Evolutionary conservation across 192 early-diverging fungal species (phyloP).

Genomic region (Thamnidium elegans): DNA sequence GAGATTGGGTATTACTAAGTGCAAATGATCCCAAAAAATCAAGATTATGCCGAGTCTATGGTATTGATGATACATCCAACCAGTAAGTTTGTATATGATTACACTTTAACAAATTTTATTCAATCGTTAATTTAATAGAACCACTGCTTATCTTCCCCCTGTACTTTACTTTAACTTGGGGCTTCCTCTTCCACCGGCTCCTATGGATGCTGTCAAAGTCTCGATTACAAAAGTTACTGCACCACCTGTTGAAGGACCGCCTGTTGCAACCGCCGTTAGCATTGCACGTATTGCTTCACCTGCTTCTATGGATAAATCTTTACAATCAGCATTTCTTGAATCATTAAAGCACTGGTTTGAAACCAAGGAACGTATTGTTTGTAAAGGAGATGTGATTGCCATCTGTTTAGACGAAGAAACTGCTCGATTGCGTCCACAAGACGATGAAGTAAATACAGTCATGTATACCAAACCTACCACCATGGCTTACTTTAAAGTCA

Average conservation of each 20-base stretch:
- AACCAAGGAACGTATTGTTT: slow-evolving; percentile 58
- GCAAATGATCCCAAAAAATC: slow-evolving; percentile 34
- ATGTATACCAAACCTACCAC: slow-evolving; percentile 21
- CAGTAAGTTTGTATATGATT: neutral
- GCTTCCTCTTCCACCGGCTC: slow-evolving; percentile 34
- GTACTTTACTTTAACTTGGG: slow-evolving; percentile 59
- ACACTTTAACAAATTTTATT: too few relatives aligned
- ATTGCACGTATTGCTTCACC: slow-evolving; percentile 68
- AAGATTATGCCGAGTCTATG: slow-evolving; percentile 41
- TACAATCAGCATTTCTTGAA: slow-evolving; percentile 56
- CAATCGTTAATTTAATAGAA: neutral
- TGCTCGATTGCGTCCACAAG: slow-evolving; percentile 41
- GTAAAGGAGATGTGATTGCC: slow-evolving; percentile 63
- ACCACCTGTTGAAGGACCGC: slow-evolving; percentile 26
- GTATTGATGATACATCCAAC: slow-evolving; percentile 23
- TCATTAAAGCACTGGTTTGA: slow-evolving; percentile 66
- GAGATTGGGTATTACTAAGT: slow-evolving; percentile 54
- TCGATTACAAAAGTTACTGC: slow-evolving; percentile 22
- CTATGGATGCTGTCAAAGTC: slow-evolving; percentile 11
- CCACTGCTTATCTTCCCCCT: slow-evolving; percentile 49
- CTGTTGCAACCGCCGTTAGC: slow-evolving; percentile 56
- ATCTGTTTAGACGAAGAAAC: slow-evolving; percentile 64
- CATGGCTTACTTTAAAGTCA: slow-evolving; percentile 55
- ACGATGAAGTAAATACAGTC: slow-evolving; percentile 3
- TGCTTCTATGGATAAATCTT: slow-evolving; percentile 53